Evolutionary conservation across 257 asterid species (phyloP), one percentile per base, ranked within the genome.

Genomic region (Plectranthus barbatus): DNA sequence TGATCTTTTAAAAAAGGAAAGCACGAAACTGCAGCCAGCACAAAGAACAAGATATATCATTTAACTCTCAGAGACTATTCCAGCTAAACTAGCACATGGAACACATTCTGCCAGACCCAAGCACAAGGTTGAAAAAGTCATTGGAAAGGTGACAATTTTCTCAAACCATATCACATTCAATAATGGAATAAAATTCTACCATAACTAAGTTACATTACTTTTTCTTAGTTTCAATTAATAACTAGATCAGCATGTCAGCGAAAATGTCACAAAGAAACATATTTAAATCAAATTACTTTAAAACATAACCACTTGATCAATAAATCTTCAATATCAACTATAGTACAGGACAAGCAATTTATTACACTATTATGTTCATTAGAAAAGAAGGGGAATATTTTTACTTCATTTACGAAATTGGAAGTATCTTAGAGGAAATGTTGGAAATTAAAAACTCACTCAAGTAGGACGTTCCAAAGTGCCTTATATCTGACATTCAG

Each of bases 401-500:
- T 57, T 29, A 39, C 23, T 20, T 46, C 62, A 41, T 63, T 21
- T 8, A 24, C 41, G 47, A 63, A 71, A 24, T 3, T 26, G 74
- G 26, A 54, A 52, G 61, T 48, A 72, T 60, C 66, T 31, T 19
- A 66, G 50, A 33, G 54, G 59, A 60, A 34, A 47, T 51, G 41
- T 4, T 65, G 59, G 54, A 39, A 31, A 34, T 26, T 50, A 64
- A 72, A 71, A 71, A 84, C 99, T 80, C 79, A 92, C 99, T 85
- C 88, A 50, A 74, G 79, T 33, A 39, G 72, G 65, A 67, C 68
- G 53, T 40, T 57, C 97, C 96, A 90, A 24, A 82, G 49, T 65
- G 94, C 87, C 76, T 82, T 80, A 68, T 93, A 93, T 83, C 78
- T 82, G 74, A 31, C 57, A 75, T 90, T 75, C 77, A 87, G 73